These are phyloP conservation scores for Monilinia fructigena DNA, from an alignment of 2,329 filamentous ascomycete genomes.

Conservation along the genomic window DNA sequence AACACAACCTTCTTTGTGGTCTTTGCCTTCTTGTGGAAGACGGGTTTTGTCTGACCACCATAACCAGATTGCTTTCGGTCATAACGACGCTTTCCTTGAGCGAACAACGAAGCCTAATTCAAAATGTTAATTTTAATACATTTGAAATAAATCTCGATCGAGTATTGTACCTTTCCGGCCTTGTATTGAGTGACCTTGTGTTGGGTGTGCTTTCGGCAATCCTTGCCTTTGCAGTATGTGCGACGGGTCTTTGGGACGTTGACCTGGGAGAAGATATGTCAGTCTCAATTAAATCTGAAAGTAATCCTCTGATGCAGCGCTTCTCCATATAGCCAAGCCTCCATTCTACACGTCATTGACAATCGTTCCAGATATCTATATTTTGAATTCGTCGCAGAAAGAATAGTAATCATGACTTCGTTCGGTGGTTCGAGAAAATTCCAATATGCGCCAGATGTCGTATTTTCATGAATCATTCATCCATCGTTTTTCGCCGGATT, in stretches of 20 bases:
- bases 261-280: conserved; percentile 53
- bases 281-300: conserved; percentile 6
- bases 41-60: conserved; percentile 99
- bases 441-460: not conserved
- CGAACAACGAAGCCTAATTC: conserved; percentile 76
- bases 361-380: not conserved
- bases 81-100: conserved; percentile 99
- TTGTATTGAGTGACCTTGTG: conserved; percentile 97
- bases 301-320: not conserved
- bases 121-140: conserved; percentile 22
- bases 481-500: not conserved
- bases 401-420: not conserved
- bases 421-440: not conserved
- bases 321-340: not conserved
- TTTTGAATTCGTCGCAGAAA: not conserved
- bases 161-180: conserved; percentile 73
- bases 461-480: not conserved
- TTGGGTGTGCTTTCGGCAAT: conserved; percentile 88
- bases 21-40: conserved; percentile 99
- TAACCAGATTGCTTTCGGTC: conserved; percentile 99
- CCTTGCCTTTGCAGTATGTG: conserved; percentile 97
- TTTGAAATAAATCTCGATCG: conserved; percentile 28
- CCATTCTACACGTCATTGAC: not conserved
- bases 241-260: conserved; percentile 98
- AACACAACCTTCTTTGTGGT: conserved; percentile 99